Conservation (phyloP, 2,329 filamentous ascomycete genomes). For the Penicillium sp. region DNA sequence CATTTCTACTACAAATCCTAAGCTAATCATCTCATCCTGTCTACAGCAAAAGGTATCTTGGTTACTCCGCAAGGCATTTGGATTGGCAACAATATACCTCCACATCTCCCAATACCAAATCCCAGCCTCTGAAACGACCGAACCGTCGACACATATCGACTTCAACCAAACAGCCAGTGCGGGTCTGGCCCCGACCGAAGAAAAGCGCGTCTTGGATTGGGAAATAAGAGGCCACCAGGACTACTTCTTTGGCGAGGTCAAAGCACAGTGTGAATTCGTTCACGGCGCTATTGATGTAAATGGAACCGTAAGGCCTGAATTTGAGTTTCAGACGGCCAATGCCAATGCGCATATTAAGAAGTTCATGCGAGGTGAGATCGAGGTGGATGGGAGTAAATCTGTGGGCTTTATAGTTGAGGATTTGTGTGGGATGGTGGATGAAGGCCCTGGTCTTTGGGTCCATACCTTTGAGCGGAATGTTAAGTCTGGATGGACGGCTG, state of each 20-base stretch:
- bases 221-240: not conserved
- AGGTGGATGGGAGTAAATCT: not conserved
- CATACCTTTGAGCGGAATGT: constrained; percentile 3
- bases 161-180: not conserved
- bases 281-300: not conserved
- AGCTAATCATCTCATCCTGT: not conserved
- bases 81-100: constrained; percentile 1
- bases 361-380: not conserved
- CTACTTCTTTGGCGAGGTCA: not conserved
- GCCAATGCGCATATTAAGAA: not conserved
- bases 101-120: not conserved
- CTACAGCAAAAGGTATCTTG: constrained; percentile 1
- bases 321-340: not conserved
- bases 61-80: constrained; percentile 3
- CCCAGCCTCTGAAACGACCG: not conserved
- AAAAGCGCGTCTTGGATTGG: constrained; percentile 1
- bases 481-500: not conserved
- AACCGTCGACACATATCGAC: not conserved
- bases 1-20: not conserved
- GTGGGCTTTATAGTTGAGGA: not conserved
- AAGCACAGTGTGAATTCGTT: not conserved
- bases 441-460: not conserved
- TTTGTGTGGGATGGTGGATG: not conserved
- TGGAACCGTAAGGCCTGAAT: not conserved
- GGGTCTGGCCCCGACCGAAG: not conserved